Percentiles rank a stretch among this genome's conserved stretches.
Conservation (phyloP, 176 grass and related monocot genomes). For the Carex littledalei region DNA sequence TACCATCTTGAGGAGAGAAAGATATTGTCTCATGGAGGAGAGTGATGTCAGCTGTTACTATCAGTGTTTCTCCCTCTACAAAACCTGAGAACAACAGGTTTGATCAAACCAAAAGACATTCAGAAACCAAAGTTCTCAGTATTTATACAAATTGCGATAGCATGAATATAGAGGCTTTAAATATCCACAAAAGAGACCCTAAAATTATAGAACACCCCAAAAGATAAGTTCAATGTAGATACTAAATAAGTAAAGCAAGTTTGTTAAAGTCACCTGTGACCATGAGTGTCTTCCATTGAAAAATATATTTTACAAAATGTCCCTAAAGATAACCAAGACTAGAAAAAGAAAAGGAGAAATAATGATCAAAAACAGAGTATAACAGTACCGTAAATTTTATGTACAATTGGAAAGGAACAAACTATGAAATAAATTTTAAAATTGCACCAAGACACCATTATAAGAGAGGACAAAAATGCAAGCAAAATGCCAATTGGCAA, state of each 20-base stretch:
- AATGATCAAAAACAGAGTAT: neutral
- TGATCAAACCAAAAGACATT: neutral
- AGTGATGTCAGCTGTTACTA: constrained; percentile 65
- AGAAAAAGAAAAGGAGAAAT: neutral
- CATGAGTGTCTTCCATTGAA: neutral
- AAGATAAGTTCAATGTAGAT: neutral
- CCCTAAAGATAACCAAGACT: neutral
- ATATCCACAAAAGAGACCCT: neutral
- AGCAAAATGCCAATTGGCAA: neutral
- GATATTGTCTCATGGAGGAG: constrained; percentile 66
- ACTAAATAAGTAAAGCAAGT: neutral
- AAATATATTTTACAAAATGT: neutral
- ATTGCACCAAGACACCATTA: neutral
- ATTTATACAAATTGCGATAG: neutral
- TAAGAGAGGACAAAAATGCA: neutral
- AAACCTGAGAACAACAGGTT: constrained; percentile 10
- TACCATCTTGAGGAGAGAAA: constrained; percentile 47
- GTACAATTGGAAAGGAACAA: neutral
- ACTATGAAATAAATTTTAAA: neutral
- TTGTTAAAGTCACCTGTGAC: neutral
- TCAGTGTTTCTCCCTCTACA: constrained; percentile 35
- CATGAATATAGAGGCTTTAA: neutral
- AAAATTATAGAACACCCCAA: neutral
- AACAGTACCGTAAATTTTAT: neutral
- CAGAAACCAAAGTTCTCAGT: neutral